These are phyloP conservation scores for Aureobasidium sp. DNA, from an alignment of 2,329 filamentous ascomycete genomes.

Conservation along the genomic window DNA sequence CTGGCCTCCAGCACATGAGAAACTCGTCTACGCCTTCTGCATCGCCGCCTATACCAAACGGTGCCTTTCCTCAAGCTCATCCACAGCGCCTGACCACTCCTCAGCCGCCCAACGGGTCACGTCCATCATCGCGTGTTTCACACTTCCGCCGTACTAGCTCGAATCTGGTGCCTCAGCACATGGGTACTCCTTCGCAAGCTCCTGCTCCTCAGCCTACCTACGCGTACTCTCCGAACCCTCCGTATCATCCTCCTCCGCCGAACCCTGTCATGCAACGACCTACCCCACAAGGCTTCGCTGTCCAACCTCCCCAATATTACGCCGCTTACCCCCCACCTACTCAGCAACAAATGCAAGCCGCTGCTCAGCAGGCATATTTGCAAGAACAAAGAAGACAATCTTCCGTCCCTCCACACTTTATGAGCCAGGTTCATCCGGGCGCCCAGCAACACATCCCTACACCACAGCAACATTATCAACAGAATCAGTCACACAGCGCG, in stretches of 20 bases:
- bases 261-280: slow-evolving; percentile 40
- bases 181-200: slow-evolving; percentile 43
- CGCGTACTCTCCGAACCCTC: slow-evolving; percentile 76
- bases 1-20: slow-evolving; percentile 71
- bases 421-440: slow-evolving; percentile 11
- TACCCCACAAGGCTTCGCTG: slow-evolving; percentile 22
- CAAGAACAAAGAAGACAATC: slow-evolving; percentile 65
- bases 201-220: slow-evolving; percentile 57
- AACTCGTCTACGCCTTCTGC: slow-evolving; percentile 70
- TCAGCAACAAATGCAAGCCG: slow-evolving; percentile 47
- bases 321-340: slow-evolving; percentile 27
- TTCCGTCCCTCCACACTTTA: slow-evolving; percentile 65
- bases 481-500: slow-evolving; percentile 46
- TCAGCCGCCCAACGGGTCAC: slow-evolving; percentile 67
- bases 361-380: slow-evolving; percentile 53
- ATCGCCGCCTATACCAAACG: slow-evolving; percentile 80
- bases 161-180: slow-evolving; percentile 58
- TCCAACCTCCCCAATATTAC: slow-evolving; percentile 17
- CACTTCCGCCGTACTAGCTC: slow-evolving; percentile 64
- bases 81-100: slow-evolving; percentile 66
- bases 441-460: slow-evolving; percentile 55
- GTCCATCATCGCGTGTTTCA: slow-evolving; percentile 74
- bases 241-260: slow-evolving; percentile 56
- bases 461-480: slow-evolving; percentile 47
- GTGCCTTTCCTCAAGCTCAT: slow-evolving; percentile 42